phyloP scores from a whole-genome alignment of 1,284 basidiomycete species.

The Pterulicium gracile region DNA sequence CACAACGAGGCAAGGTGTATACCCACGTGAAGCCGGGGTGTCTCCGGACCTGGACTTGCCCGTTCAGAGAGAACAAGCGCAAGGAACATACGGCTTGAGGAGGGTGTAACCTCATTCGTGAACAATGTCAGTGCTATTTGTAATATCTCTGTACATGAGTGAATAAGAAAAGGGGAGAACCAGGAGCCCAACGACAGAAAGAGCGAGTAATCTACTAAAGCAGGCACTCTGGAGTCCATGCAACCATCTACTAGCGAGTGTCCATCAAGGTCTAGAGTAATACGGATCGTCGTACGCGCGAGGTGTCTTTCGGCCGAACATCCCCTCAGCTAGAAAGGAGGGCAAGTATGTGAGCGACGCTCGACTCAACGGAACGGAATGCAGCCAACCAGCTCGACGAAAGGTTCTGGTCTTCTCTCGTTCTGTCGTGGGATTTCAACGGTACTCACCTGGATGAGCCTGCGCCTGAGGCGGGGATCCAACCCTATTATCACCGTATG shows the following conservation, averaged over 20 bases:
- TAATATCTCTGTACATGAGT: too few relatives aligned
- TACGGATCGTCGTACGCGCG: conserved; percentile 16
- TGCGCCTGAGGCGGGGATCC: conserved; percentile 26
- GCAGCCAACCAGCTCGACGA: conserved; percentile 14
- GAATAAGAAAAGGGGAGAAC: too few relatives aligned
- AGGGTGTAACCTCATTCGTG: too few relatives aligned
- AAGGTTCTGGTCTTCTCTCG: conserved; percentile 13
- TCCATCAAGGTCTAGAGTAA: background rate
- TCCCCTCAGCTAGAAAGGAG: conserved; percentile 35
- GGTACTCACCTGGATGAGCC: conserved; percentile 40
- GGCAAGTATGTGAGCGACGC: conserved; percentile 7
- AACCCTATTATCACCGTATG: conserved; percentile 18
- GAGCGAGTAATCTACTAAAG: too few relatives aligned
- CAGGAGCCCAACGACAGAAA: too few relatives aligned
- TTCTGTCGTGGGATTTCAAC: conserved; percentile 8
- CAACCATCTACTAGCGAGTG: background rate
- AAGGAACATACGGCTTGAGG: too few relatives aligned
- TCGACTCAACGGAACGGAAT: conserved; percentile 14
- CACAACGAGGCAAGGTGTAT: too few relatives aligned
- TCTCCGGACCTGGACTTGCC: too few relatives aligned
- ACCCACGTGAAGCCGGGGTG: too few relatives aligned
- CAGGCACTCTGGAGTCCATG: background rate
- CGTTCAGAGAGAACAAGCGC: too few relatives aligned
- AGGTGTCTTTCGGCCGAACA: conserved; percentile 41
- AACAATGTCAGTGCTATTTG: too few relatives aligned